These are phyloP conservation scores for Jamesozyma rosinii DNA, from an alignment of 805 yeast genomes.

Conservation along the genomic window DNA sequence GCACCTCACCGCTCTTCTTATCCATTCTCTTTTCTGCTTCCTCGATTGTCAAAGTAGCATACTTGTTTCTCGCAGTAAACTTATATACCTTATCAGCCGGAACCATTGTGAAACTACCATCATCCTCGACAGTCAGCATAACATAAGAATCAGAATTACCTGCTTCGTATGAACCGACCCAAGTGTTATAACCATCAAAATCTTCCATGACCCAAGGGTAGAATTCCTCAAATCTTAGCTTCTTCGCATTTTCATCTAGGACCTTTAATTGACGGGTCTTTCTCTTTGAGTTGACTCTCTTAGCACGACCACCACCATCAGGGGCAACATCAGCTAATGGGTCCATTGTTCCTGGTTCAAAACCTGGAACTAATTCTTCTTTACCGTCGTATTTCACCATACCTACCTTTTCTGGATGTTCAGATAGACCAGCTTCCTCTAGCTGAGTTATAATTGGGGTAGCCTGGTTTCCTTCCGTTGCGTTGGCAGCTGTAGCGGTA, in stretches of 20 bases:
- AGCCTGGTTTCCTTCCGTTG: neutral
- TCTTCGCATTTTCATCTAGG: constrained; percentile 74
- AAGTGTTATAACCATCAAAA: constrained; percentile 85
- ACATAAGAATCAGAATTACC: constrained; percentile 77
- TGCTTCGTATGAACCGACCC: constrained; percentile 95
- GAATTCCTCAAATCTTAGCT: constrained; percentile 86
- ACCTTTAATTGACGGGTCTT: constrained; percentile 78
- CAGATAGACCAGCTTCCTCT: constrained; percentile 33
- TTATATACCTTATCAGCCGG: constrained; percentile 92
- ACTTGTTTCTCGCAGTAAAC: constrained; percentile 87
- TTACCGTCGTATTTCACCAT: constrained; percentile 35
- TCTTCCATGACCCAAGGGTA: constrained; percentile 98
- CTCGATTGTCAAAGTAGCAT: constrained; percentile 86
- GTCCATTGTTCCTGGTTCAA: constrained; percentile 29
- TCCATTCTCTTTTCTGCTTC: constrained; percentile 96
- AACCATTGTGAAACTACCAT: constrained; percentile 77
- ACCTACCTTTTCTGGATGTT: constrained; percentile 33
- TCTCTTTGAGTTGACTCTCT: constrained; percentile 51
- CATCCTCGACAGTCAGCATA: constrained; percentile 71
- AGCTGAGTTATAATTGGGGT: constrained; percentile 22
- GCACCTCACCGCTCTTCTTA: constrained; percentile 56
- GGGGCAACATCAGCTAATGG: constrained; percentile 71
- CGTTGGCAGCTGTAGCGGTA: neutral
- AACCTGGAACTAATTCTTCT: constrained; percentile 35
- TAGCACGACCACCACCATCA: constrained; percentile 75